Base-by-base conservation (phyloP, 2,329 filamentous ascomycete genomes). In the Arachnopeziza araneosa region DNA sequence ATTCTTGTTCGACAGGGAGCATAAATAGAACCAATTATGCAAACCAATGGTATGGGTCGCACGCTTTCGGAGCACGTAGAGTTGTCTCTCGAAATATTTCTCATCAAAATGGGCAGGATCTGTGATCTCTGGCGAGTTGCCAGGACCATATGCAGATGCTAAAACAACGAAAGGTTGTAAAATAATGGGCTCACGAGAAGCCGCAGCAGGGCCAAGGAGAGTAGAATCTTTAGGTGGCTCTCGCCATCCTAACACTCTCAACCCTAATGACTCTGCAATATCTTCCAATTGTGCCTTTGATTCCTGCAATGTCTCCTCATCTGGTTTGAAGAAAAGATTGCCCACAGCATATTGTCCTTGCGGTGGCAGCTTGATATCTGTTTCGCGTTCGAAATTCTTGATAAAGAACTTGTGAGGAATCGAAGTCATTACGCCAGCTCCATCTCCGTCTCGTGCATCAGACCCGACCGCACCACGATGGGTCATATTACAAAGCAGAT, bases 401-500 rank as follows among this genome's bases (percentile, higher is more conserved):
- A 96, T 82, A 76, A 99, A 98, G 81, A 99, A 98, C 77, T 88
- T 92, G 81, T 98, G 93, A 62, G 95, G 95, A 71, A 99, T 96
- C 62, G 93, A 97, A 68, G 93, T 98, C 95, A 99, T 99, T 73
- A 98, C 93, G 84, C 95, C 95, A 71, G 95, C 95, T 75, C 95
- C 95, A 75, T 99, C 95, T 75, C 95, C 95, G 75, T 99, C 95
- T 81, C 95, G 89, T 73, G 92, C 92, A 81, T 99, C 95, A 63
- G 95, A 98, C 69, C 95, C 95, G 70, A 98, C 93, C 66, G 95
- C 95, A 82, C 95, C 95, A 75, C 95, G 89, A 82, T 99, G 95
- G 82, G 95, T 98, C 95, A 99, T 99, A 84, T 99, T 98, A 83
- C 95, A 99, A 65, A 99, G 87, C 64, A 99, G 83, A 77, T 93